phyloP scores from a whole-genome alignment of 116 monocot species.

The Trichopus zeylanicus region DNA sequence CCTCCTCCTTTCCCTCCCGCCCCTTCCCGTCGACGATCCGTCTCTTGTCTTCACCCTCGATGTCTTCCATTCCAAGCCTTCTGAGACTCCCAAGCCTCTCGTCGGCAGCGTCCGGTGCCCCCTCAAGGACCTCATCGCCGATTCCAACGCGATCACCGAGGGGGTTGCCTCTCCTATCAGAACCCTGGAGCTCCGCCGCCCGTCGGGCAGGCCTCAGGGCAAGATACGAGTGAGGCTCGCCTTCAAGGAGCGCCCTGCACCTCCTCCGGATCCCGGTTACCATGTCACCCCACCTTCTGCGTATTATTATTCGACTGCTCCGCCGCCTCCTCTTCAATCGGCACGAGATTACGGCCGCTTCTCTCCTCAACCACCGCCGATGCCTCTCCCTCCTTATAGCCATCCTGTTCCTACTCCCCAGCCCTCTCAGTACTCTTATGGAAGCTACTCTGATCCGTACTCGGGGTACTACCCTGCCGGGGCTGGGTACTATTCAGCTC shows the following conservation, averaged over 20 bases:
- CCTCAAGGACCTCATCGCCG: slow-evolving; percentile 27
- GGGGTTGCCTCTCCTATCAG: slow-evolving; percentile 11
- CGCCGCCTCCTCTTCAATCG: slow-evolving; percentile 7
- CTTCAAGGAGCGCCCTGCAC: slow-evolving; percentile 23
- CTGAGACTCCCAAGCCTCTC: slow-evolving; percentile 57
- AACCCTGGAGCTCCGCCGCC: slow-evolving; percentile 46
- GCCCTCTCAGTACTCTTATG: slow-evolving; percentile 20
- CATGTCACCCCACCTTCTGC: slow-evolving; percentile 10
- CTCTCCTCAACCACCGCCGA: slow-evolving; percentile 19
- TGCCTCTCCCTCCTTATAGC: slow-evolving; percentile 15
- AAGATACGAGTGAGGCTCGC: slow-evolving; percentile 40
- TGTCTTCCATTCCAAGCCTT: too few species aligned
- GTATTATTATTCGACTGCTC: slow-evolving; percentile 16
- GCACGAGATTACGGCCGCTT: slow-evolving; percentile 11
- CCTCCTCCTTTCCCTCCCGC: slow-evolving; percentile 31
- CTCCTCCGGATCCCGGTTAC: slow-evolving; percentile 14
- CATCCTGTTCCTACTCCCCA: slow-evolving; percentile 13
- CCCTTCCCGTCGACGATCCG: slow-evolving; percentile 8
- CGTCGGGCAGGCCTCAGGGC: slow-evolving; percentile 53
- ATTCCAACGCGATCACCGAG: not conserved
- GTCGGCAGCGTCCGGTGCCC: slow-evolving; percentile 34
- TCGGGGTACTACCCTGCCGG: slow-evolving; percentile 27
- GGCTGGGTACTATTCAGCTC: too few species aligned
- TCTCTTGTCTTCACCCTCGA: slow-evolving; percentile 31
- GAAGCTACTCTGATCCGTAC: slow-evolving; percentile 32